Conservation (phyloP, 306 rosid species). For the Benincasa hispida region DNA sequence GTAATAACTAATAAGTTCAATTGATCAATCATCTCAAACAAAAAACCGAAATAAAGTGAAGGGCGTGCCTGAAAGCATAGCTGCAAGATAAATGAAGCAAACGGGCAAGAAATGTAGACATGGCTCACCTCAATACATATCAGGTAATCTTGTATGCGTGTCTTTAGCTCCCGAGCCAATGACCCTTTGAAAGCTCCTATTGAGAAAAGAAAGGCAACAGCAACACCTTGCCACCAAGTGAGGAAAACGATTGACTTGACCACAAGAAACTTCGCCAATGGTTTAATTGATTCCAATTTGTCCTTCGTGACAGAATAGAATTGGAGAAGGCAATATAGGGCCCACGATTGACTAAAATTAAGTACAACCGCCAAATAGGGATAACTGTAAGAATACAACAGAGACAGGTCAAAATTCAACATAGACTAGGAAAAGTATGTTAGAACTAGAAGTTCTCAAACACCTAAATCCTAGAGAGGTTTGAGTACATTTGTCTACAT, state of each 20-base stretch:
- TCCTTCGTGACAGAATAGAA: slow-evolving; percentile 86
- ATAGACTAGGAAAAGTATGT: not conserved
- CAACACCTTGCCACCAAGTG: slow-evolving; percentile 99
- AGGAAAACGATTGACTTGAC: slow-evolving; percentile 88
- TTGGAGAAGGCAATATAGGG: slow-evolving; percentile 92
- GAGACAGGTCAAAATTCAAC: slow-evolving; percentile 13
- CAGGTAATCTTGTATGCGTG: slow-evolving; percentile 87
- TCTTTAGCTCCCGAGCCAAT: slow-evolving; percentile 66
- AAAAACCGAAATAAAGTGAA: not conserved
- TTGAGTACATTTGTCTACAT: not conserved
- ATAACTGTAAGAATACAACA: slow-evolving; percentile 52
- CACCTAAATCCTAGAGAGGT: not conserved
- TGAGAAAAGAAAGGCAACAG: slow-evolving; percentile 81
- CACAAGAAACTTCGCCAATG: slow-evolving; percentile 77
- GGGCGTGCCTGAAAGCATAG: not conserved
- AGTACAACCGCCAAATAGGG: slow-evolving; percentile 91
- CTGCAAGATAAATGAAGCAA: not conserved
- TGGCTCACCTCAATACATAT: slow-evolving; percentile 87
- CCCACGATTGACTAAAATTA: slow-evolving; percentile 99
- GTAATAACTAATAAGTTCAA: not conserved
- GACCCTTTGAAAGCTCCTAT: slow-evolving; percentile 81
- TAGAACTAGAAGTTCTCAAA: not conserved
- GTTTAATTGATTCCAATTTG: slow-evolving; percentile 79
- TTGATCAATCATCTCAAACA: not conserved
- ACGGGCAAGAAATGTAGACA: not conserved